phyloP scores from a whole-genome alignment of 495 filamentous ascomycete genomes.

The Hypoxylon rickii region DNA sequence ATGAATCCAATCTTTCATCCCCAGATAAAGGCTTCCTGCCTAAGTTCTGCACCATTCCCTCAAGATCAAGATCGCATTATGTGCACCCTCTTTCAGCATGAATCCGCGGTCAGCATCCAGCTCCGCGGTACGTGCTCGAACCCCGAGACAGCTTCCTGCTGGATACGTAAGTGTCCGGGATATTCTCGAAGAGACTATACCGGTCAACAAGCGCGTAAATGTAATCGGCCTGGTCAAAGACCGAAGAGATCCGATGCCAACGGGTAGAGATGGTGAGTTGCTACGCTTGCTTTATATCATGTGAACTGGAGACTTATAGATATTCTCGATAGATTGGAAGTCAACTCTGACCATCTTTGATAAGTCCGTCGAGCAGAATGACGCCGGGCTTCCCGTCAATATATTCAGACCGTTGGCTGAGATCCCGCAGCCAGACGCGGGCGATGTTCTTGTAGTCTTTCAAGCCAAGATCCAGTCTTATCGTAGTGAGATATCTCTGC shows the following conservation, averaged over 20 bases:
- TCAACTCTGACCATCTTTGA: conserved; percentile 45
- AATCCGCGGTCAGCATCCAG: conserved; percentile 16
- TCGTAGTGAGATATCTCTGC: conserved; percentile 40
- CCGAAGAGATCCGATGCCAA: conserved; percentile 46
- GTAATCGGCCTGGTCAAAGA: conserved; percentile 59
- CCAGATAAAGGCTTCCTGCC: conserved; percentile 6
- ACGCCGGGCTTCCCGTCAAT: conserved; percentile 38
- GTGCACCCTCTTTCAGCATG: conserved; percentile 21
- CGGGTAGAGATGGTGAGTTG: conserved; percentile 47
- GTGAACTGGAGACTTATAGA: too few species aligned
- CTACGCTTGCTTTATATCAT: conserved; percentile 1
- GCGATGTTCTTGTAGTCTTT: conserved; percentile 49
- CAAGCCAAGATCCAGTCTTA: conserved; percentile 46
- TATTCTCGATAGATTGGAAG: conserved; percentile 46
- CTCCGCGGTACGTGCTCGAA: conserved; percentile 13
- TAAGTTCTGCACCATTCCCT: neutral
- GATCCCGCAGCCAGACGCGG: conserved; percentile 45
- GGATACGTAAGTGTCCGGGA: conserved; percentile 37
- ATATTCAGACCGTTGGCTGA: conserved; percentile 48
- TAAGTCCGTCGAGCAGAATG: conserved; percentile 41
- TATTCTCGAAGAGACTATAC: conserved; percentile 33
- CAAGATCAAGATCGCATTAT: conserved; percentile 1
- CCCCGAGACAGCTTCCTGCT: conserved; percentile 32
- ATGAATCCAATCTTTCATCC: conserved; percentile 1
- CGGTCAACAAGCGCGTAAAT: conserved; percentile 42